Conservation (phyloP, 106 monocot species). For the Triglochin maritima region DNA sequence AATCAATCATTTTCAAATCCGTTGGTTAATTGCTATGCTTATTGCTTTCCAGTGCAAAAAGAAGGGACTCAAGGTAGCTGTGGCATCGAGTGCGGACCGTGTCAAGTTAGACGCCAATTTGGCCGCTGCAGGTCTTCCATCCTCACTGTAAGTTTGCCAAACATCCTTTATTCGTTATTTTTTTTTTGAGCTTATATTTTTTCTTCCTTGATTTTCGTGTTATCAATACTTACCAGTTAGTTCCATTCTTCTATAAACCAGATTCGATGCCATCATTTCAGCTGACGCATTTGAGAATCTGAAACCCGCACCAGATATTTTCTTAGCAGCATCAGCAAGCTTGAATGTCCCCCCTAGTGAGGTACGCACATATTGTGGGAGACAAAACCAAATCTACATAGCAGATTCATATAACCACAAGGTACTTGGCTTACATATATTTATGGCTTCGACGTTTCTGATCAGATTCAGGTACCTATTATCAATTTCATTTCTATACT, state of each 20-base stretch:
- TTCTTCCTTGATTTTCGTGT: background rate
- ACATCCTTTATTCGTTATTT: background rate
- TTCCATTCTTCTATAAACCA: conserved; percentile 11
- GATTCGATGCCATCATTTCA: conserved; percentile 89
- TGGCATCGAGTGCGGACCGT: conserved; percentile 93
- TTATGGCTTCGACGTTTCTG: background rate
- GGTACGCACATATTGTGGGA: conserved; percentile 42
- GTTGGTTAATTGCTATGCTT: background rate
- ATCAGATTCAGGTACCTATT: too few species aligned
- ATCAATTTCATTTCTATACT: too few species aligned
- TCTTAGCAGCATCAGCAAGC: conserved; percentile 74
- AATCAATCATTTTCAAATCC: background rate
- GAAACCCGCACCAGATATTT: conserved; percentile 99
- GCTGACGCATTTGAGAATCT: conserved; percentile 96
- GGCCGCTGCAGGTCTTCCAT: conserved; percentile 69
- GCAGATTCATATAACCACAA: conserved; percentile 98
- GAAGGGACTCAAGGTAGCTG: conserved; percentile 84
- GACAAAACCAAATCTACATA: conserved; percentile 63
- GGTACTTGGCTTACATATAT: conserved; percentile 21
- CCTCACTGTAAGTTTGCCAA: conserved; percentile 39
- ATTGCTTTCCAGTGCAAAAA: conserved; percentile 49
- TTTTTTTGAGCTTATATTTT: background rate
- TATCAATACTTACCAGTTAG: background rate
- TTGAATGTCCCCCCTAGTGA: conserved; percentile 49
- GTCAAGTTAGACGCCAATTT: conserved; percentile 95